Percentiles rank a stretch among this genome's conserved stretches.
phyloP scores from a whole-genome alignment of 495 filamentous ascomycete species.

The Bacidia rubella region DNA sequence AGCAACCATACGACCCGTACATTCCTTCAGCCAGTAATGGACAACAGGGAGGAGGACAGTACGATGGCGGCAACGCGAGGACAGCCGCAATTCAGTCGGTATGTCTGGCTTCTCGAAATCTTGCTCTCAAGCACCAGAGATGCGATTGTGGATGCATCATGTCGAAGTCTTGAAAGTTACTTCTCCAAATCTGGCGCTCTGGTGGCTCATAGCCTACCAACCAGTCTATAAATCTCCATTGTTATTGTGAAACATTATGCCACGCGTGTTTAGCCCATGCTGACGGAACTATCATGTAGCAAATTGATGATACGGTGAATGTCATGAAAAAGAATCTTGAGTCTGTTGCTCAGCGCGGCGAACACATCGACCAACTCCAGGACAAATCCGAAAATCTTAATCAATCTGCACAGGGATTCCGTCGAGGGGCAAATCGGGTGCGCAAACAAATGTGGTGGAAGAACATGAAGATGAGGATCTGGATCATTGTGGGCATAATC shows the following conservation, averaged over 20 bases:
- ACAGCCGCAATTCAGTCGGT: constrained; percentile 70
- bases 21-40: constrained; percentile 55
- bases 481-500: constrained; percentile 76
- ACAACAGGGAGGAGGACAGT: constrained; percentile 31
- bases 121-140: too few species aligned
- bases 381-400: constrained; percentile 94
- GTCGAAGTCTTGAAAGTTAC: too few species aligned
- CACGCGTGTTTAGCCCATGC: background rate
- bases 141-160: background rate
- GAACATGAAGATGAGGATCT: constrained; percentile 99
- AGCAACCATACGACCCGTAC: constrained; percentile 83
- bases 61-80: constrained; percentile 49
- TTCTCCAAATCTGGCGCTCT: too few species aligned
- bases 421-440: constrained; percentile 85
- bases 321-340: constrained; percentile 93
- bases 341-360: constrained; percentile 84
- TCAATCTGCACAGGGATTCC: constrained; percentile 81
- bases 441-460: constrained; percentile 93
- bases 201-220: too few species aligned
- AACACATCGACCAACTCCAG: constrained; percentile 75
- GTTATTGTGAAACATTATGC: background rate
- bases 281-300: constrained; percentile 35
- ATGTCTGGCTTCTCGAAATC: constrained; percentile 31
- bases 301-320: constrained; percentile 90
- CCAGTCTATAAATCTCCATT: too few species aligned